These are phyloP conservation scores for Rhizophagus prolifer DNA, from an alignment of 192 early-diverging fungal genomes.

Conservation along the genomic window DNA sequence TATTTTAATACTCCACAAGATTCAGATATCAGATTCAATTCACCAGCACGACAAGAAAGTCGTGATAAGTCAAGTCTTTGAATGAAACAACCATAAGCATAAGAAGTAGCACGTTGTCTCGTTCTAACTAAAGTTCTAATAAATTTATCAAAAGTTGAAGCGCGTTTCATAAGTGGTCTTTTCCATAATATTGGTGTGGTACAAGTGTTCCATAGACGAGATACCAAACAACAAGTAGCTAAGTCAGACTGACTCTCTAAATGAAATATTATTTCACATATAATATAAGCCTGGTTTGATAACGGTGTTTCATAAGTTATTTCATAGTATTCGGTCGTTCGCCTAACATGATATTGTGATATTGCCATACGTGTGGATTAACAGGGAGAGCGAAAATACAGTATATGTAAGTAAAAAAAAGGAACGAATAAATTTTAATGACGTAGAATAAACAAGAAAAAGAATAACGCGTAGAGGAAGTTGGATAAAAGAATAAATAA, in stretches of 20 bases:
- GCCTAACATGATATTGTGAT: not conserved
- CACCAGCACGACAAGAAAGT: not conserved
- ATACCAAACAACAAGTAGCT: constrained; percentile 22
- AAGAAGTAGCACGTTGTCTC: not conserved
- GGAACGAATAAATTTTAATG: not conserved
- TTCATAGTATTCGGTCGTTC: not conserved
- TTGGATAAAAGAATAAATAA: too few relatives aligned
- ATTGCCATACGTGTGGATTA: not conserved
- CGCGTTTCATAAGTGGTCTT: constrained; percentile 14
- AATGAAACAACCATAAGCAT: constrained; percentile 27
- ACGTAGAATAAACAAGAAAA: not conserved
- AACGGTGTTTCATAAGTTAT: constrained; percentile 9
- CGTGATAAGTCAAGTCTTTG: constrained; percentile 23
- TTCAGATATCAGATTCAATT: constrained; percentile 27
- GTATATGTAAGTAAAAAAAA: not conserved
- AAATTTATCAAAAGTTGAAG: constrained; percentile 22
- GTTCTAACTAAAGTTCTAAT: constrained; percentile 20
- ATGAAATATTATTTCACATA: constrained; percentile 21
- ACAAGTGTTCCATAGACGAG: constrained; percentile 27
- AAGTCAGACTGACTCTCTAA: constrained; percentile 13
- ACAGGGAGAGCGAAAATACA: not conserved
- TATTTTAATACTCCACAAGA: constrained; percentile 18
- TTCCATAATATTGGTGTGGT: constrained; percentile 8
- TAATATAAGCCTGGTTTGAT: constrained; percentile 23
- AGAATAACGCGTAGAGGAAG: not conserved